Conservation (phyloP, 2,329 filamentous ascomycete species). For the Aspergillus sojae region DNA sequence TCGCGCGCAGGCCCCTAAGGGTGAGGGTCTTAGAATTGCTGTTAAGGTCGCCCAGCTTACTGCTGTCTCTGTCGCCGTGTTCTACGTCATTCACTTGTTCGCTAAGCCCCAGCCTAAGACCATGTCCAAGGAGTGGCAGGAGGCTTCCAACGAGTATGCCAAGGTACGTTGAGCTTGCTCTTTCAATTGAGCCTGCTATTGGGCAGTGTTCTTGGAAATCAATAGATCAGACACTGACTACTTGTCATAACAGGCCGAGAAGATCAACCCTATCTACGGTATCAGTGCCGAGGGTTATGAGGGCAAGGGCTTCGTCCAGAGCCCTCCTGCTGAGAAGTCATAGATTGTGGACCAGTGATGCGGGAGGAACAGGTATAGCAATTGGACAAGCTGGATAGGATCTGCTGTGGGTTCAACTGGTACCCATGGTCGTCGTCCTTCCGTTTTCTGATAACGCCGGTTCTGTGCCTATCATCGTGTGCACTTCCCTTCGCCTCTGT, state of each 20-base stretch:
- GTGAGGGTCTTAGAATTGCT: conserved; percentile 79
- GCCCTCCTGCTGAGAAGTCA: conserved; percentile 46
- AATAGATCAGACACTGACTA: conserved; percentile 24
- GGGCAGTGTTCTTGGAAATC: conserved; percentile 1
- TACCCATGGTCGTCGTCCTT: conserved; percentile 12
- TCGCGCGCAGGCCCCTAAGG: conserved; percentile 78
- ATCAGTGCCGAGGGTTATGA: conserved; percentile 76
- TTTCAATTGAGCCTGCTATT: not conserved
- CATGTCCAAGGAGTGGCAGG: conserved; percentile 97
- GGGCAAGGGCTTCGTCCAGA: conserved; percentile 78
- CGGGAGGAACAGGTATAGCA: conserved; percentile 29
- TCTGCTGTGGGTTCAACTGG: conserved; percentile 7
- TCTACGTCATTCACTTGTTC: conserved; percentile 70
- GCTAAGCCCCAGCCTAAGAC: conserved; percentile 75
- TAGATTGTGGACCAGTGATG: conserved; percentile 27
- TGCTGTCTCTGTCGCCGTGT: conserved; percentile 68
- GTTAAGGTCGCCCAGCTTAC: conserved; percentile 72
- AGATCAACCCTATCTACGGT: conserved; percentile 84
- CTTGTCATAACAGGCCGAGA: conserved; percentile 65
- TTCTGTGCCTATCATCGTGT: conserved; percentile 19
- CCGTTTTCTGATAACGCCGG: conserved; percentile 19
- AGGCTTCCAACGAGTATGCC: conserved; percentile 90
- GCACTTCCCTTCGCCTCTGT: conserved; percentile 26
- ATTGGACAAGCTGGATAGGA: conserved; percentile 21
- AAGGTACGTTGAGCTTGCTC: conserved; percentile 63